Evolutionary conservation across 805 yeast species (phyloP), one percentile per base, ranked within the genome.

Genomic region (Clavispora santaluciae): DNA sequence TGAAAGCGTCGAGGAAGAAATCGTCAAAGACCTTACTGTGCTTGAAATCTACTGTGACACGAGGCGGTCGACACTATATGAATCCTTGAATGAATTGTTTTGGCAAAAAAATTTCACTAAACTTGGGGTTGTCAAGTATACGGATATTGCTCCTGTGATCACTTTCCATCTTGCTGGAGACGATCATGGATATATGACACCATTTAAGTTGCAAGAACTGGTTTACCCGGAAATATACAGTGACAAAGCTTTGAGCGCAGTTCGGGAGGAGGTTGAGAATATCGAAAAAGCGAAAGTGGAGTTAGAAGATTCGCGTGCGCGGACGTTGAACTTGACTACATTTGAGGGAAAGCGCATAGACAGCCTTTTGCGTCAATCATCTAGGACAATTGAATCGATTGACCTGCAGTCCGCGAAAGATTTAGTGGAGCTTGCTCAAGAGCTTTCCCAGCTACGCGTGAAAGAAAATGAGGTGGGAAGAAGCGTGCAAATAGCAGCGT

Each of bases 331-430:
- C 6, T 44, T 58, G 33, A 66, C 54, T 45, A 59, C 68, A 22
- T 68, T 68, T 43, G 70, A 66, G 46, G 75, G 75, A 1, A 68
- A 67, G 47, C 54, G 55, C 16, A 55, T 68, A 18, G 58, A 53
- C 28, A 45, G 49, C 1, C 49, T 68, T 20, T 45, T 69, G 21
- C 45, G 45, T 21, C 55, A 54, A 10, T 41, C 64, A 1, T 48
- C 54, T 5, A 40, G 45, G 4, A 51, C 56, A 38, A 36, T 65
- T 8, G 31, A 25, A 4, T 5, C 24, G 7, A 16, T 15, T 7
- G 39, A 42, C 13, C 13, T 23, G 5, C 35, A 43, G 9, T 45
- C 42, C n/a, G 50, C 48, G 12, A 47, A 50, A 1, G 56, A 54
- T 22, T 44, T 68, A 5, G 43, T 36, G 4, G 26, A 35, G 5